Conservation (phyloP, 345 rosid genomes). For the Kandelia obovata region DNA sequence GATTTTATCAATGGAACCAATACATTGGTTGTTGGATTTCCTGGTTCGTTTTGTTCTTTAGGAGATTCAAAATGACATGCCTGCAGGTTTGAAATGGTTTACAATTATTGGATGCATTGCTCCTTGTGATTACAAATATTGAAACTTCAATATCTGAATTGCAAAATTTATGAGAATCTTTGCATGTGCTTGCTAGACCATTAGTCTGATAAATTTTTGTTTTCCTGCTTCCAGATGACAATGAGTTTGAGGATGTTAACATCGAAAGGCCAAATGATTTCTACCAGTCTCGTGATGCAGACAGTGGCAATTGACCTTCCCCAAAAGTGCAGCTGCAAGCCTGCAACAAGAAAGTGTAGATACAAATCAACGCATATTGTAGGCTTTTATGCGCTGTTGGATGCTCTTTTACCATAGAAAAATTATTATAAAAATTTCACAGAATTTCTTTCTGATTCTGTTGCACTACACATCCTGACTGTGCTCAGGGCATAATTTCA, state of each 20-base stretch:
- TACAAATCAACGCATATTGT: background rate
- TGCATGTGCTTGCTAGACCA: conserved; percentile 1
- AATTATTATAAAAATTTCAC: background rate
- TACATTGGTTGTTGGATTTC: too few relatives aligned
- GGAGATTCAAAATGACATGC: too few relatives aligned
- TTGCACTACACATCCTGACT: too few relatives aligned
- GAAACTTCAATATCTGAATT: background rate
- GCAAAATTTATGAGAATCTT: background rate
- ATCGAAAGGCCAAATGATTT: conserved; percentile 54
- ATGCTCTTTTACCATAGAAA: background rate
- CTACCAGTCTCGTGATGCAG: conserved; percentile 59
- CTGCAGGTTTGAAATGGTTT: too few relatives aligned
- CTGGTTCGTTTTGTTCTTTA: too few relatives aligned
- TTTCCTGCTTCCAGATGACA: conserved; percentile 47
- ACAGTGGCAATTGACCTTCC: conserved; percentile 33
- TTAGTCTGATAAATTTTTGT: background rate
- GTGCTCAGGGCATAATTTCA: too few relatives aligned
- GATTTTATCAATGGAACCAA: too few relatives aligned
- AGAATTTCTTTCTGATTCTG: too few relatives aligned
- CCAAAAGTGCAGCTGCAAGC: background rate
- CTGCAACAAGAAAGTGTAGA: background rate
- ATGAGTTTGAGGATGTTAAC: conserved; percentile 69
- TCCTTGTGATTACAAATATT: too few relatives aligned
- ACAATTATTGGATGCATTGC: too few relatives aligned
- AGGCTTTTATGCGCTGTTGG: background rate